Evolutionary conservation across 129 eudicot species (phyloP).

Genomic region (Solidago caesia): DNA sequence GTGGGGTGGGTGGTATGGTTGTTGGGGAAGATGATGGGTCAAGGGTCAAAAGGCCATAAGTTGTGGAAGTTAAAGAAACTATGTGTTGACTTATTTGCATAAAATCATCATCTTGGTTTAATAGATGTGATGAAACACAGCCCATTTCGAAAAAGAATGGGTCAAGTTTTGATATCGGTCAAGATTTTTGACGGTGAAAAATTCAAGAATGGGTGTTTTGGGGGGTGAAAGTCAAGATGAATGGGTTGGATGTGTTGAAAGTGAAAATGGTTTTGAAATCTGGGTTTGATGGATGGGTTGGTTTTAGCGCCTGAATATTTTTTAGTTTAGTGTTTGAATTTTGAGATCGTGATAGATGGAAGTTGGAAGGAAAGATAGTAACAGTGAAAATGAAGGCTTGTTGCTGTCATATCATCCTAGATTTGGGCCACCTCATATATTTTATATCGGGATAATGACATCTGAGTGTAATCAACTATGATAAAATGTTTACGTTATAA

Average conservation of each 20-base stretch:
- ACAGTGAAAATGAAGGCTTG: slow-evolving; percentile 29
- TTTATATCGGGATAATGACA: too few relatives aligned
- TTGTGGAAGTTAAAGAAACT: slow-evolving; percentile 91
- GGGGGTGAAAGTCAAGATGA: not conserved
- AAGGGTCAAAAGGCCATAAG: slow-evolving; percentile 68
- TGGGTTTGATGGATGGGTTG: slow-evolving; percentile 32
- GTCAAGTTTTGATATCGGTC: not conserved
- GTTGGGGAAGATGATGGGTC: slow-evolving; percentile 35
- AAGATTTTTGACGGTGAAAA: not conserved
- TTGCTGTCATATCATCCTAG: slow-evolving; percentile 24
- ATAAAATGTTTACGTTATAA: too few relatives aligned
- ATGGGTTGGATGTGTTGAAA: not conserved
- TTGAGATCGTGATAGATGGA: not conserved
- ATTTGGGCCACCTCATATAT: not conserved
- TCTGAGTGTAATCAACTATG: too few relatives aligned
- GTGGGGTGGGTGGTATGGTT: slow-evolving; percentile 43
- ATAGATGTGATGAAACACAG: slow-evolving; percentile 76
- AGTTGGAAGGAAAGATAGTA: not conserved
- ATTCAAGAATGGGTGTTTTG: not conserved
- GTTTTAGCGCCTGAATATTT: slow-evolving; percentile 37
- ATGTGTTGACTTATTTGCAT: slow-evolving; percentile 74
- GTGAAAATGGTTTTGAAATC: slow-evolving; percentile 21
- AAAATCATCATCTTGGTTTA: slow-evolving; percentile 70
- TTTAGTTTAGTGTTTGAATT: not conserved
- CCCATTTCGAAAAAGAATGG: slow-evolving; percentile 48